Percentiles rank a stretch among this genome's conserved stretches.
These are phyloP conservation scores for Nakaseomyces kungkrabaensis DNA, from an alignment of 1,139 yeast species.

Conservation along the genomic window DNA sequence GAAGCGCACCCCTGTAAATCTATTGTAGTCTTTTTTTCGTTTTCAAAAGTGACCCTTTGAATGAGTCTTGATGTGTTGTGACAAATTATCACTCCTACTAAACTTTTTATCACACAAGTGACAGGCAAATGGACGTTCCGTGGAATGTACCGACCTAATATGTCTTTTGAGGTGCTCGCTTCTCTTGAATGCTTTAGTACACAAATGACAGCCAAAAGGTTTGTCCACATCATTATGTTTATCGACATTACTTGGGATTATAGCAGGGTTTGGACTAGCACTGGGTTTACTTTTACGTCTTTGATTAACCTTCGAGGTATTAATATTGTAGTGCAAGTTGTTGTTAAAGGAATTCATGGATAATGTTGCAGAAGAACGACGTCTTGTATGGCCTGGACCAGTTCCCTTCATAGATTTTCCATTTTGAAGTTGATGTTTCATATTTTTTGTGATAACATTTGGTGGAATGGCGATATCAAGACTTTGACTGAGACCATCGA, in stretches of 20 bases:
- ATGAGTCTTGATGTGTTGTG: constrained; percentile 72
- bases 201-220: constrained; percentile 32
- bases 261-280: neutral
- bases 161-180: constrained; percentile 76
- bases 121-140: constrained; percentile 66
- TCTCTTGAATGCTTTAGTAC: constrained; percentile 45
- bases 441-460: neutral
- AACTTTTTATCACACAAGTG: constrained; percentile 61
- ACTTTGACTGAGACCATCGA: neutral
- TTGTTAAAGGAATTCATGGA: neutral
- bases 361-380: neutral
- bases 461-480: constrained; percentile 1
- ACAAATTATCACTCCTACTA: constrained; percentile 66
- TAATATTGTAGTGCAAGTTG: constrained; percentile 1
- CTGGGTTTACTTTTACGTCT: neutral
- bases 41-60: constrained; percentile 11
- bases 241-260: neutral
- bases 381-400: neutral
- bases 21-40: no score
- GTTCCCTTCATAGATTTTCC: neutral
- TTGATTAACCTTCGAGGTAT: neutral
- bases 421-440: neutral
- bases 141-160: constrained; percentile 53
- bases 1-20: no score
- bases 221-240: constrained; percentile 17